These are phyloP conservation scores for Chrysanthemum lavandulifolium DNA, from an alignment of 129 eudicot species.

Conservation along the genomic window DNA sequence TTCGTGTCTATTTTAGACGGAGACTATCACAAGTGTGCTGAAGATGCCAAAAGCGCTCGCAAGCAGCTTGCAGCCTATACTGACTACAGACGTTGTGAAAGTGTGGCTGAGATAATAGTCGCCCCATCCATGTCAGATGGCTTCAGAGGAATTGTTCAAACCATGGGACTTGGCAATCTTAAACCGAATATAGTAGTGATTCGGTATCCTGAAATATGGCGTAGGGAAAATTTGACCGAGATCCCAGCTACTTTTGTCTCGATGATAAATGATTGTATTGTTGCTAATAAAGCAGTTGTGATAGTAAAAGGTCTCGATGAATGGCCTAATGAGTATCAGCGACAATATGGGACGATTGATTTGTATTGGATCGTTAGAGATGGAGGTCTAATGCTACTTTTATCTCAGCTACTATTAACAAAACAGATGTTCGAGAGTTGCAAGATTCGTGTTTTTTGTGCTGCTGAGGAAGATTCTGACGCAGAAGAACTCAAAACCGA, in stretches of 20 bases:
- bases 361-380: conserved; percentile 90
- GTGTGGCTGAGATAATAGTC: conserved; percentile 84
- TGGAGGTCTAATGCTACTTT: conserved; percentile 86
- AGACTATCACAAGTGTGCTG: conserved; percentile 71
- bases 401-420: conserved; percentile 83
- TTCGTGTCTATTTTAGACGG: conserved; percentile 80
- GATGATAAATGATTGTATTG: conserved; percentile 78
- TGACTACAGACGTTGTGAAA: conserved; percentile 84
- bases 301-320: conserved; percentile 89
- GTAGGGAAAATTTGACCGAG: conserved; percentile 65
- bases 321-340: conserved; percentile 86
- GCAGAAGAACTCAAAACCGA: conserved; percentile 79
- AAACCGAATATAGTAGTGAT: conserved; percentile 89
- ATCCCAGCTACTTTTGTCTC: conserved; percentile 86
- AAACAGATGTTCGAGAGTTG: conserved; percentile 84
- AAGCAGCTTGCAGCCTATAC: conserved; percentile 67
- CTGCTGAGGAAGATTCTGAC: conserved; percentile 91
- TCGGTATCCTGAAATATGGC: conserved; percentile 93
- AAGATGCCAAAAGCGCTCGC: conserved; percentile 78
- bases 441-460: conserved; percentile 82
- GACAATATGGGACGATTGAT: conserved; percentile 83
- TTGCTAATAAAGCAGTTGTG: conserved; percentile 88
- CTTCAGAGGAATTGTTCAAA: conserved; percentile 76
- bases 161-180: conserved; percentile 88
- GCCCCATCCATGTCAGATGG: conserved; percentile 88